Evolutionary conservation across 1,284 basidiomycete genomes (phyloP).

Genomic region (Austroboletus olivaceoglutinosus): DNA sequence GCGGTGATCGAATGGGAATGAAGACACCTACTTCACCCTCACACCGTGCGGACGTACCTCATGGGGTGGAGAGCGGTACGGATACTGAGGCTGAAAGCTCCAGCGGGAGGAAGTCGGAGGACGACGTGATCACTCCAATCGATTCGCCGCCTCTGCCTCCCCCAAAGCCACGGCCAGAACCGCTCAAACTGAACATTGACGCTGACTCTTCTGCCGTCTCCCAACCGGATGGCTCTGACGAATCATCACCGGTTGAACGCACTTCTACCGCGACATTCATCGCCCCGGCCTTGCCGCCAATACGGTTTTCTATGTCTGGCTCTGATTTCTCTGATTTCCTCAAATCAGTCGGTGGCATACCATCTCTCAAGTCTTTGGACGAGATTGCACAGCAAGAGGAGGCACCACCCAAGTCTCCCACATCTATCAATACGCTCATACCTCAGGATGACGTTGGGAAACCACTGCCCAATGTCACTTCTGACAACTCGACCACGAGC

Average conservation of each 20-base stretch:
- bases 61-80: conserved; percentile 68
- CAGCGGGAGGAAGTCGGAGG: conserved; percentile 34
- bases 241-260: conserved; percentile 55
- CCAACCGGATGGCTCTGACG: conserved; percentile 41
- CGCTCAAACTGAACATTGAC: conserved; percentile 21
- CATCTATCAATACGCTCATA: conserved; percentile 26
- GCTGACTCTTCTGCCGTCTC: conserved; percentile 25
- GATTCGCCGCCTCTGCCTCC: conserved; percentile 47
- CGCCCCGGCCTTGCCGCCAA: conserved; percentile 76
- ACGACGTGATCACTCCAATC: conserved; percentile 24
- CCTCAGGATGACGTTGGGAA: conserved; percentile 35
- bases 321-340: conserved; percentile 76
- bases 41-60: conserved; percentile 65
- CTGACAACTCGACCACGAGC: not conserved
- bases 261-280: conserved; percentile 74
- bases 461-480: not conserved
- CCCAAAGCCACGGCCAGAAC: conserved; percentile 41
- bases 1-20: conserved; percentile 30
- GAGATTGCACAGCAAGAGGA: conserved; percentile 39
- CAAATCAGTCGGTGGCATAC: conserved; percentile 49
- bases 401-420: conserved; percentile 16
- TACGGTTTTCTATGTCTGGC: conserved; percentile 78
- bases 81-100: conserved; percentile 62
- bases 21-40: conserved; percentile 55
- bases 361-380: conserved; percentile 44